Conservation (phyloP, 2,329 filamentous ascomycete species). For the Apiospora rasikravindrae region DNA sequence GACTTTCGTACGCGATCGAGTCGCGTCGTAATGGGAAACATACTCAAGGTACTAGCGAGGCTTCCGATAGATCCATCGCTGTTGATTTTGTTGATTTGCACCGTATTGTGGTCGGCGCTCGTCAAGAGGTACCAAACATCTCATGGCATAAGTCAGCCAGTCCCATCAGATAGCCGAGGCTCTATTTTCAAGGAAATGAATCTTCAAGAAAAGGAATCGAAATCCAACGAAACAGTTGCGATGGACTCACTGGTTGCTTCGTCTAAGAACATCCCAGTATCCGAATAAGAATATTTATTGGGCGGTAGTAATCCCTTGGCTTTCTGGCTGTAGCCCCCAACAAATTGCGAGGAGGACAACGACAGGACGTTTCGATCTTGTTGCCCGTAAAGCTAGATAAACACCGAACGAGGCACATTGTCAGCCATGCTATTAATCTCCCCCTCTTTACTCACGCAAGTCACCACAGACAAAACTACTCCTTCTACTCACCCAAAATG, state of each 20-base stretch:
- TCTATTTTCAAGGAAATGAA: background rate
- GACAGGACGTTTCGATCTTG: conserved; percentile 45
- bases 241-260: conserved; percentile 30
- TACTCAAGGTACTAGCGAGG: conserved; percentile 35
- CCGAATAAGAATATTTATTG: conserved; percentile 44
- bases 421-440: background rate
- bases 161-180: background rate
- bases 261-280: conserved; percentile 48
- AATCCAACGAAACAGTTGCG: background rate
- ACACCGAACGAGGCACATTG: background rate
- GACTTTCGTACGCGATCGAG: background rate
- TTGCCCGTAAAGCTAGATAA: conserved; percentile 43
- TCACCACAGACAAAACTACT: too few species aligned
- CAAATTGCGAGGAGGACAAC: conserved; percentile 38
- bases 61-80: conserved; percentile 42
- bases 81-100: conserved; percentile 46
- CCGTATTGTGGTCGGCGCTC: conserved; percentile 46
- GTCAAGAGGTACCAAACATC: conserved; percentile 46
- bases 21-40: conserved; percentile 1
- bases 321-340: conserved; percentile 38
- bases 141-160: conserved; percentile 21
- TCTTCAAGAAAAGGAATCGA: background rate
- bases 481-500: conserved; percentile 39
- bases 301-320: conserved; percentile 44
- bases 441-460: background rate